Percentiles rank a stretch among this genome's conserved stretches.
Conservation (phyloP, 257 asterid species). For the Primulina tabacum region DNA sequence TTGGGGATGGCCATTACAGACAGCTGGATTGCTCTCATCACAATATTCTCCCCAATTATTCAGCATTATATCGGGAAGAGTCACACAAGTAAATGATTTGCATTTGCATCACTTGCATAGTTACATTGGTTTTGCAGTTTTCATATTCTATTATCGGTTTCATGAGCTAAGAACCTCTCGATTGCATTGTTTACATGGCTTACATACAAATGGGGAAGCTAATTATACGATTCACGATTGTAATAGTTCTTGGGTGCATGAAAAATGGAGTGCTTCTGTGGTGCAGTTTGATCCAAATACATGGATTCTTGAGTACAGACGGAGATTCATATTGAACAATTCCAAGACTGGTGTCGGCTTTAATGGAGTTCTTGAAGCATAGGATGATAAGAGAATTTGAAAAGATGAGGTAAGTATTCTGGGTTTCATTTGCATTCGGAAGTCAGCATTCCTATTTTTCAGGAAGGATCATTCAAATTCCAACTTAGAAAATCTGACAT, state of each 20-base stretch:
- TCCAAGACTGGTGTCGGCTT: slow-evolving; percentile 45
- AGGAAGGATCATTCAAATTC: slow-evolving; percentile 28
- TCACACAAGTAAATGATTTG: slow-evolving; percentile 53
- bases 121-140: not conserved
- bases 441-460: slow-evolving; percentile 29
- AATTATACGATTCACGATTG: slow-evolving; percentile 31
- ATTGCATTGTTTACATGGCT: not conserved
- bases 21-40: slow-evolving; percentile 75
- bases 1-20: slow-evolving; percentile 96
- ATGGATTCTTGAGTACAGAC: slow-evolving; percentile 77
- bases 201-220: slow-evolving; percentile 34
- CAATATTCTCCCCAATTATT: slow-evolving; percentile 52
- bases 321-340: slow-evolving; percentile 43
- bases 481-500: slow-evolving; percentile 44
- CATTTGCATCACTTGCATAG: not conserved
- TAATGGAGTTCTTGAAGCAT: slow-evolving; percentile 42
- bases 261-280: slow-evolving; percentile 65
- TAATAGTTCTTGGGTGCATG: slow-evolving; percentile 64
- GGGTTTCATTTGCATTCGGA: slow-evolving; percentile 36
- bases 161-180: not conserved
- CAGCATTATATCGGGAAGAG: slow-evolving; percentile 62
- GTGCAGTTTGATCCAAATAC: slow-evolving; percentile 78
- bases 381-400: slow-evolving; percentile 45
- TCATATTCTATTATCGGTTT: not conserved
- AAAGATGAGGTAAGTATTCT: slow-evolving; percentile 44